Evolutionary conservation across 768 basidiomycete genomes (phyloP), one percentile per base, ranked within the genome.

Genomic region (Lactifluus subvellereus): DNA sequence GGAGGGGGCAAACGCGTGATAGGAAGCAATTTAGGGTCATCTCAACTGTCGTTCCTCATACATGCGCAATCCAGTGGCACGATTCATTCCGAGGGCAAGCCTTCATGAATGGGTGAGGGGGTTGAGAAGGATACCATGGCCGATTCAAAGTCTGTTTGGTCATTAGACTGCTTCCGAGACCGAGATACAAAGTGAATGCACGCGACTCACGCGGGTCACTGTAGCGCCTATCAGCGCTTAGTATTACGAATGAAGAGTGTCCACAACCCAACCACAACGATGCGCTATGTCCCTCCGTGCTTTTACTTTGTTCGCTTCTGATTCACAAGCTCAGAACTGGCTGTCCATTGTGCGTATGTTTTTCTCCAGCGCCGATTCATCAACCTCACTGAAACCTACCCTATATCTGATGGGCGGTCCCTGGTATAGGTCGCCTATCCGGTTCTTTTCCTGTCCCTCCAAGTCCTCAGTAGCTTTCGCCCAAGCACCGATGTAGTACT

Each of bases 361-460:
- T 32, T 11, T 49, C 14, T 47, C 38, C n/a, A 47, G 5, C 6
- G 32, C 42, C 2, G 32, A 57, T 22, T 48, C 8, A 20, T 16
- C 18, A 58, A 50, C 20, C n/a, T 30, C 8, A 43, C 10, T 45
- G 32, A 30, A 32, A 37, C 37, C 30, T 13, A 5, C 47, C 20
- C 6, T 43, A n/a, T 43, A 43, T n/a, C 18, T 3, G 18, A 18
- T n/a, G 18, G 43, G 8, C 9, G 3, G 13, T 1, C 9, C 4
- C 22, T 18, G 43, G 6, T 47, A 10, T n/a, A 64, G 63, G 49
- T 64, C 13, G 2, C 63, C 16, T 64, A 64, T 35, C 58, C 63
- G 1, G 33, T 56, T 20, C 54, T 64, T 54, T 64, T 64, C 35
- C 43, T 64, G 27, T 60, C 59, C 0, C 42, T 64, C 37, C 64